These are phyloP conservation scores for Lyophyllum semitale DNA, from an alignment of 768 basidiomycete genomes.

Conservation along the genomic window DNA sequence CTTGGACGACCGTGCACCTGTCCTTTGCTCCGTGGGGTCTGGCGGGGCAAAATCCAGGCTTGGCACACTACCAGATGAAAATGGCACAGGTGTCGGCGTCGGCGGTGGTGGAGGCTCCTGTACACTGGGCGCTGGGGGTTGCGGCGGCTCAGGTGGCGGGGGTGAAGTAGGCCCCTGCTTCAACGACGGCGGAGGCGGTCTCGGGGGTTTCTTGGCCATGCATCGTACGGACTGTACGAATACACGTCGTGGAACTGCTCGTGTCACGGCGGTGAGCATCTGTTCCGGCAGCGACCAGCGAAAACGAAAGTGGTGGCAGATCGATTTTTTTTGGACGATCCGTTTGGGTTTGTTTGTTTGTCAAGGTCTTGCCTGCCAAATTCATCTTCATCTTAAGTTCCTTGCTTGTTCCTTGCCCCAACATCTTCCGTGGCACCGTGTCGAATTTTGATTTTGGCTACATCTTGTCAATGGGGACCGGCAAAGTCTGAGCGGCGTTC, in stretches of 20 bases:
- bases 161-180: neutral
- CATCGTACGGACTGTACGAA: slow-evolving; percentile 15
- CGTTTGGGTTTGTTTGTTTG: neutral
- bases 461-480: neutral
- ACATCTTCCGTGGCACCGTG: neutral
- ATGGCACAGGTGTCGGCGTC: slow-evolving; percentile 22
- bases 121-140: slow-evolving; percentile 16
- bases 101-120: slow-evolving; percentile 14
- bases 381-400: neutral
- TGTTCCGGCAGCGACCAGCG: neutral
- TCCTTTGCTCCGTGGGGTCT: slow-evolving; percentile 49
- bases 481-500: neutral
- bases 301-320: neutral
- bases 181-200: neutral
- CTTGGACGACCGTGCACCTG: slow-evolving; percentile 78
- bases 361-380: neutral
- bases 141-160: slow-evolving; percentile 19
- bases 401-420: too few species aligned
- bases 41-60: slow-evolving; percentile 69
- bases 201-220: slow-evolving; percentile 10
- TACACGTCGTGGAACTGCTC: slow-evolving; percentile 12
- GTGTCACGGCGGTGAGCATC: slow-evolving; percentile 18
- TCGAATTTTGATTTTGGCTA: neutral
- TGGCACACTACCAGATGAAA: slow-evolving; percentile 34
- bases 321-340: neutral